Percentiles rank a stretch among this genome's conserved stretches.
phyloP scores from a whole-genome alignment of 2,329 filamentous ascomycete genomes.

The Chaetomiaceae sp. region DNA sequence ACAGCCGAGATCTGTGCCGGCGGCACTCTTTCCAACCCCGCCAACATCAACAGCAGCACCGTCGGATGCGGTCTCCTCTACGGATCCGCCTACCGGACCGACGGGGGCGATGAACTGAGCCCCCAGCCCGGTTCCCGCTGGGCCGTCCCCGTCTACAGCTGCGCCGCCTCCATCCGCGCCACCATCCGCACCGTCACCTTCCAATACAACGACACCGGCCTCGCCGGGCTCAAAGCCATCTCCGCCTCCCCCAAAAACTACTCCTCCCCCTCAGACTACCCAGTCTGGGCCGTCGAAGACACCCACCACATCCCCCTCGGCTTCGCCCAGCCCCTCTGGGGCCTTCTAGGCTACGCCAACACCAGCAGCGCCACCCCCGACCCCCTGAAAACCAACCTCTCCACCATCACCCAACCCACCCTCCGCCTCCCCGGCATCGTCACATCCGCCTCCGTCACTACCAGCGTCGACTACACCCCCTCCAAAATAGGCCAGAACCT shows the following conservation, averaged over 20 bases:
- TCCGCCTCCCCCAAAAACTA: constrained; percentile 1
- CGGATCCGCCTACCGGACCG: constrained; percentile 4
- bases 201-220: constrained; percentile 6
- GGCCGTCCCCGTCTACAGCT: constrained; percentile 12
- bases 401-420: background rate
- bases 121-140: constrained; percentile 5
- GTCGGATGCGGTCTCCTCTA: constrained; percentile 12
- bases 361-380: background rate
- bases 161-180: constrained; percentile 10
- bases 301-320: background rate
- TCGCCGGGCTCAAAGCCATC: background rate
- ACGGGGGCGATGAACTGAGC: constrained; percentile 2
- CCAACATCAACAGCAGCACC: constrained; percentile 12
- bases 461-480: background rate
- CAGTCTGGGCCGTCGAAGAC: constrained; percentile 8
- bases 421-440: constrained; percentile 7
- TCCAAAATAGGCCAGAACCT: constrained; percentile 1
- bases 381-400: background rate
- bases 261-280: background rate
- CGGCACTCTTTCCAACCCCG: background rate
- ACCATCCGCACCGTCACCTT: constrained; percentile 12
- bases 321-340: constrained; percentile 10
- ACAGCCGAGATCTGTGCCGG: constrained; percentile 8
- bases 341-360: background rate
- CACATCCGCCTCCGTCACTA: background rate